Evolutionary conservation across 73 alveolate species (phyloP), one percentile per base, ranked within the genome.

Genomic region (Breviolum minutum): DNA sequence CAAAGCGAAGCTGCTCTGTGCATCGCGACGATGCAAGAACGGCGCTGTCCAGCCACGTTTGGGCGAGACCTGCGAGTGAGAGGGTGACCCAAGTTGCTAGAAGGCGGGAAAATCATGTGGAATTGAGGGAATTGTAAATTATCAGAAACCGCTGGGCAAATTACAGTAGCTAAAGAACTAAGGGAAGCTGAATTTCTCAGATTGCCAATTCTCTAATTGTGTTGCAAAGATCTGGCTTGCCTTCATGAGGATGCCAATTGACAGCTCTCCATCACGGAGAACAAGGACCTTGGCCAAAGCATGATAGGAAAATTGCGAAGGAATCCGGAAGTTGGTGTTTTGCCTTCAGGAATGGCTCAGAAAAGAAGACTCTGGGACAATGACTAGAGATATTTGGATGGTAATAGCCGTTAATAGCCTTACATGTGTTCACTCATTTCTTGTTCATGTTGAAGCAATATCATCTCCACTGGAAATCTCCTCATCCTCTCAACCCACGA

Each of bases 21-120:
- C 88, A 60, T 90, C 97, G 30, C 97, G 97, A 74, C 97, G 97
- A n/a, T 90, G 97, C 88, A 90, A 29, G 88, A 90, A 90, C 32
- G 97, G 97, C 40, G 97, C 97, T 62, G 97, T 90, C 97, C 97
- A 90, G 97, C 97, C 97, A 54, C 30, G 97, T 29, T 90, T 90
- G 77, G 97, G 97, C 76, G 71, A 73, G 63, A 90, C 97, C 97
- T 90, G 77, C 61, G 87, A 79, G 8, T 27, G 62, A 79, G 62
- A 22, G 70, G n/a, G 19, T 27, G 19, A 27, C n/a, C 63, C 70
- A 81, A 81, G 12, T 9, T 48, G 68, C 70, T 29, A 63, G 7
- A 17, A 19, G 91, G 30, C 11, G 8, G 27, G 9, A 48, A 24
- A 40, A 40, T 19, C 87, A 6, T 3, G 48, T 29, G 13, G 60